Evolutionary conservation across 306 rosid species (phyloP).

Genomic region (Corylus americana): DNA sequence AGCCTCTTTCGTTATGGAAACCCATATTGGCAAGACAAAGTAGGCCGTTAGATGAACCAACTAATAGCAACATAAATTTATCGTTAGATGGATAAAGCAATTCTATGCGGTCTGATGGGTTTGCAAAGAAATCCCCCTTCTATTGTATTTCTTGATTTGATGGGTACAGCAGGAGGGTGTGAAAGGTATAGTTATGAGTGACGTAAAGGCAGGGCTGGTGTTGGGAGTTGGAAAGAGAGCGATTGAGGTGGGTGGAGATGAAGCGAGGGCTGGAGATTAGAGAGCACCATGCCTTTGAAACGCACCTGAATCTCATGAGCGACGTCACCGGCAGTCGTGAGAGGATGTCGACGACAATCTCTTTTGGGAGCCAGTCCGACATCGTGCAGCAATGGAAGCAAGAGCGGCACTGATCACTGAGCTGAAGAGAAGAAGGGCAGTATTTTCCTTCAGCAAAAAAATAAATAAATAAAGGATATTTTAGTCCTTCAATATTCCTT

Average conservation of each 20-base stretch:
- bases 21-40: neutral
- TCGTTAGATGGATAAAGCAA: too few species aligned
- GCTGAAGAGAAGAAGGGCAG: too few species aligned
- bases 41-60: neutral
- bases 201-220: neutral
- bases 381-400: neutral
- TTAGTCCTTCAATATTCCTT: too few species aligned
- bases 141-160: neutral
- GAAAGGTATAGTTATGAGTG: neutral
- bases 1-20: too few species aligned
- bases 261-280: neutral
- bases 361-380: neutral
- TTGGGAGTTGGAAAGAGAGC: neutral
- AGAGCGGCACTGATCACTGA: too few species aligned
- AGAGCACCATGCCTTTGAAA: neutral
- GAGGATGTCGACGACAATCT: neutral
- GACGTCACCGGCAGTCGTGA: neutral
- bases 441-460: too few species aligned
- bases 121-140: neutral
- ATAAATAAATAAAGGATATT: too few species aligned
- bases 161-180: too few species aligned
- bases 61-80: neutral
- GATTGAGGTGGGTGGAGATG: neutral
- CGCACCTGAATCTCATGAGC: neutral
- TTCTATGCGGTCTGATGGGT: neutral